These are phyloP conservation scores for Viridothelium virens DNA, from an alignment of 495 filamentous ascomycete species.

Conservation along the genomic window DNA sequence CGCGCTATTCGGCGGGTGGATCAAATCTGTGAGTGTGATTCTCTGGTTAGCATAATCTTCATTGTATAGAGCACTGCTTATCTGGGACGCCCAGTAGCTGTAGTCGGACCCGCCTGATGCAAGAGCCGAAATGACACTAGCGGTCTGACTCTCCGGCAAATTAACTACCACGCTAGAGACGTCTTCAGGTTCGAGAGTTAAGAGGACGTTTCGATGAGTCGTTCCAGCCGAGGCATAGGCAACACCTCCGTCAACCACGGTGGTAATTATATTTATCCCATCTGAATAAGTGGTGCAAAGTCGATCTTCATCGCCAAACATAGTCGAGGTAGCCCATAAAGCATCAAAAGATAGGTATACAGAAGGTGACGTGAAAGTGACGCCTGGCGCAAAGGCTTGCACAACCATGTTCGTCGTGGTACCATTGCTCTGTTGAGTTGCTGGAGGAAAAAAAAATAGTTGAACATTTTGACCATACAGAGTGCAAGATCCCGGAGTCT, in stretches of 20 bases:
- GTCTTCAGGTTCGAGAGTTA: background rate
- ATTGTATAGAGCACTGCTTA: background rate
- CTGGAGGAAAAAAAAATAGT: background rate
- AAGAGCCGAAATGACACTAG: background rate
- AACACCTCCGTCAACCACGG: background rate
- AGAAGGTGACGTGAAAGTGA: background rate
- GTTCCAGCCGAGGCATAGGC: background rate
- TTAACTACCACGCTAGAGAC: background rate
- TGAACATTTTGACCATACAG: background rate
- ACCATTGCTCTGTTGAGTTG: background rate
- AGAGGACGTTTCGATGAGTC: background rate
- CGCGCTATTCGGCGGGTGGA: background rate
- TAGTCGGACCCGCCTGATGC: background rate
- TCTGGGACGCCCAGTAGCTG: background rate
- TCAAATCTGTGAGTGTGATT: background rate
- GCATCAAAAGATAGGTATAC: background rate
- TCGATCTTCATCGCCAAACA: background rate
- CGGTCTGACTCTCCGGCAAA: background rate
- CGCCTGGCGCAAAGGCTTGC: background rate
- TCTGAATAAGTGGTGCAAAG: background rate
- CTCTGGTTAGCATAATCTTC: background rate
- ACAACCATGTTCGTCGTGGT: background rate
- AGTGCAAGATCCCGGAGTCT: background rate
- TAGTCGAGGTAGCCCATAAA: background rate
- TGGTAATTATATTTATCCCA: background rate